A percentile compares a stretch with the other conserved stretches of the same genome.
Conservation (phyloP, 2,329 filamentous ascomycete genomes). For the Pseudogymnoascus sp. region DNA sequence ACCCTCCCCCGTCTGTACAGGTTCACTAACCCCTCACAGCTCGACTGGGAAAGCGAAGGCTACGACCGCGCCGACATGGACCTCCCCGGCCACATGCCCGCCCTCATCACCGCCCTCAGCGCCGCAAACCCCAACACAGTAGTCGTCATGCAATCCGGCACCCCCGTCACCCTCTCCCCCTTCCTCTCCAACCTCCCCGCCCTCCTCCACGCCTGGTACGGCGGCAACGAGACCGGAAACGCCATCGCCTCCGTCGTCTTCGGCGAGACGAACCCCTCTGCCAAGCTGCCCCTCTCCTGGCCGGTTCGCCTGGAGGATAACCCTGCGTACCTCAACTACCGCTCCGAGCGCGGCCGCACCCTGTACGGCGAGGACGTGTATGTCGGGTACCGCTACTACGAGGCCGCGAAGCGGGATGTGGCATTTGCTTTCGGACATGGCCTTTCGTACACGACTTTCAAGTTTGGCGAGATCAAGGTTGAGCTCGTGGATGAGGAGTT, state of each 20-base stretch:
- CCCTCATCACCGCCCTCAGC: slow-evolving; percentile 59
- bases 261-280: slow-evolving; percentile 66
- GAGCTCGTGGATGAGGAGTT: slow-evolving; percentile 39
- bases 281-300: slow-evolving; percentile 68
- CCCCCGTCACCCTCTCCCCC: slow-evolving; percentile 61
- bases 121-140: slow-evolving; percentile 61
- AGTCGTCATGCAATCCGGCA: slow-evolving; percentile 72
- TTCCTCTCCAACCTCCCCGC: slow-evolving; percentile 51
- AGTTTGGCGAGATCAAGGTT: slow-evolving; percentile 44
- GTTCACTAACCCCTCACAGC: slow-evolving; percentile 13
- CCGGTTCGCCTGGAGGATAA: slow-evolving; percentile 62
- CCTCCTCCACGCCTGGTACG: slow-evolving; percentile 74
- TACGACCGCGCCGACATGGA: slow-evolving; percentile 72
- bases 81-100: slow-evolving; percentile 65
- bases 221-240: slow-evolving; percentile 80
- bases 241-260: slow-evolving; percentile 72
- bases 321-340: slow-evolving; percentile 69
- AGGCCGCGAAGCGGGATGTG: slow-evolving; percentile 56
- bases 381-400: slow-evolving; percentile 75
- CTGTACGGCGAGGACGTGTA: slow-evolving; percentile 77
- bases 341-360: slow-evolving; percentile 60
- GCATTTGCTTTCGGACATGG: slow-evolving; percentile 77
- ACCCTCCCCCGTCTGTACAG: background rate
- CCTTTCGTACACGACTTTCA: slow-evolving; percentile 68
- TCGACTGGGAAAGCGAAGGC: slow-evolving; percentile 76